Percentiles rank a stretch among this genome's conserved stretches.
These are phyloP conservation scores for Leishmania amazonensis DNA, from an alignment of 208 protist species.

Conservation along the genomic window DNA sequence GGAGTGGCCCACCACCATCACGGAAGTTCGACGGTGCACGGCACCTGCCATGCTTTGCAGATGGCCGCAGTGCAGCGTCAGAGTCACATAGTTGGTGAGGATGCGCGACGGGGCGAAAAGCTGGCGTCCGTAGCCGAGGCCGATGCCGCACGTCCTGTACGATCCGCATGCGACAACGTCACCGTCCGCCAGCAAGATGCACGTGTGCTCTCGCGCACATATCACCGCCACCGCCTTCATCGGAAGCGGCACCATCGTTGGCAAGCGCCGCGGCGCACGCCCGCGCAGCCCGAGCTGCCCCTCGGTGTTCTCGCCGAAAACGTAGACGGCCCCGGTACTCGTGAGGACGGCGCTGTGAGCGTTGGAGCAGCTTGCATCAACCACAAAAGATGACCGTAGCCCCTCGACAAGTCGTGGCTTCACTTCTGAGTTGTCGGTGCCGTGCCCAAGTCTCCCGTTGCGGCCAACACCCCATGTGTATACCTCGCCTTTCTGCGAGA, in stretches of 20 bases:
- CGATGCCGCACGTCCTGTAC: constrained; percentile 42
- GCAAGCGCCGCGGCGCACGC: constrained; percentile 21
- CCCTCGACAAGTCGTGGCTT: constrained; percentile 54
- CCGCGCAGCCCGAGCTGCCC: constrained; percentile 64
- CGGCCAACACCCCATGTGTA: constrained; percentile 74
- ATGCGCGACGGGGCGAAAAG: constrained; percentile 40
- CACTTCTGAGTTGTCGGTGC: constrained; percentile 35
- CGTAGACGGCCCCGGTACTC: constrained; percentile 57
- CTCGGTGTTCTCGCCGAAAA: constrained; percentile 69
- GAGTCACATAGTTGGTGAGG: constrained; percentile 59
- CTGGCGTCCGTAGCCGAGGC: constrained; percentile 43
- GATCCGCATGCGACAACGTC: constrained; percentile 77
- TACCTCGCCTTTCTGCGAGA: constrained; percentile 53
- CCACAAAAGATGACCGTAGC: constrained; percentile 37
- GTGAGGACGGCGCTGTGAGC: constrained; percentile 69
- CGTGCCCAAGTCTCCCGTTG: constrained; percentile 71
- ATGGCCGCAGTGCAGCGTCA: constrained; percentile 43
- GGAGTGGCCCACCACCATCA: constrained; percentile 42
- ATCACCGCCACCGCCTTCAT: constrained; percentile 53
- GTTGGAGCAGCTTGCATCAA: constrained; percentile 64
- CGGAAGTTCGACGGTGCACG: constrained; percentile 40
- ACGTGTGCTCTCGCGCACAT: constrained; percentile 64
- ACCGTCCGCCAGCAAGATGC: constrained; percentile 63
- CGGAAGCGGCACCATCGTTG: constrained; percentile 45
- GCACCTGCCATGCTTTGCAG: constrained; percentile 45